phyloP scores from a whole-genome alignment of 2,329 filamentous ascomycete genomes.

The Xylariomycetidae sp. region DNA sequence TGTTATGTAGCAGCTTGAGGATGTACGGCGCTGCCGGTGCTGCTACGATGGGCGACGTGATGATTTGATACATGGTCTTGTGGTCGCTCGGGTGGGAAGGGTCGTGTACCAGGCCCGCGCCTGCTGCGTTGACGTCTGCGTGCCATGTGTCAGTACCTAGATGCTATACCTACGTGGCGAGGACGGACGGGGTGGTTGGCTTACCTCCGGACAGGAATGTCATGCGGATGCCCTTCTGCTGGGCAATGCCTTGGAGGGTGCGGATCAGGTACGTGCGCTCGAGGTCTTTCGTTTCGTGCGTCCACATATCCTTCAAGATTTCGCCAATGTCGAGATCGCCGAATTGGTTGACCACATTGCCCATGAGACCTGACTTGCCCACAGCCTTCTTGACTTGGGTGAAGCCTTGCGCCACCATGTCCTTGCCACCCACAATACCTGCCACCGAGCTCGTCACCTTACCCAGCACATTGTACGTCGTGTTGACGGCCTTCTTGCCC shows the following conservation, averaged over 20 bases:
- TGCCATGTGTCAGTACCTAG: conserved; percentile 2
- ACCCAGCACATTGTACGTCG: conserved; percentile 91
- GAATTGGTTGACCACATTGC: conserved; percentile 89
- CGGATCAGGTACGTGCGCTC: conserved; percentile 95
- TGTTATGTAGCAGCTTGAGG: conserved; percentile 90
- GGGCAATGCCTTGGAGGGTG: conserved; percentile 88
- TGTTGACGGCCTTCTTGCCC: conserved; percentile 94
- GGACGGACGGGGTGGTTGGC: too few relatives aligned
- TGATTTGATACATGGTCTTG: conserved; percentile 99
- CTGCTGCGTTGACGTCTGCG: conserved; percentile 76
- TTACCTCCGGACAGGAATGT: conserved; percentile 87
- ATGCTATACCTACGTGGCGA: too few relatives aligned
- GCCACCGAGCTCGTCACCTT: conserved; percentile 94
- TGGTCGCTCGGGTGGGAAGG: conserved; percentile 85
- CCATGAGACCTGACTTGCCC: conserved; percentile 93
- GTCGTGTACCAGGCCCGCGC: conserved; percentile 90
- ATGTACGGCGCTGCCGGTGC: conserved; percentile 80
- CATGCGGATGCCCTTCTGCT: conserved; percentile 94
- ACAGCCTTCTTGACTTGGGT: conserved; percentile 94
- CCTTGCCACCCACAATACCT: conserved; percentile 90
- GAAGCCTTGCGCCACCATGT: conserved; percentile 87
- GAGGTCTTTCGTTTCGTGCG: conserved; percentile 94
- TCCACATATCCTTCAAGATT: conserved; percentile 95
- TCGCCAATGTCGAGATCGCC: conserved; percentile 93
- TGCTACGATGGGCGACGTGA: conserved; percentile 87